Base-by-base conservation (phyloP, 2,329 filamentous ascomycete species). In the Incumbomyces lentus region DNA sequence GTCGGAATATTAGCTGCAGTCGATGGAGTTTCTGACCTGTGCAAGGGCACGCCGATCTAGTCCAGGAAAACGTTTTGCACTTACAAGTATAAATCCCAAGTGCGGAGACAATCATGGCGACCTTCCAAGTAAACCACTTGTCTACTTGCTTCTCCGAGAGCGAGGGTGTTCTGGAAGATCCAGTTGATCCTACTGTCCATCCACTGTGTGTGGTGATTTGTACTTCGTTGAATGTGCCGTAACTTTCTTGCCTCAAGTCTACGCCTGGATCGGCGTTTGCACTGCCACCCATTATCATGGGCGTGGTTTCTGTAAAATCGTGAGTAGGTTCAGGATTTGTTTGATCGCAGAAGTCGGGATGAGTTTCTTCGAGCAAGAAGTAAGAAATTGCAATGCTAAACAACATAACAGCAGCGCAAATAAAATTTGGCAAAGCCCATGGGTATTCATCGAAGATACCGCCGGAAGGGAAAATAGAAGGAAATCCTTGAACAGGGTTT, bases 341-440 rank as follows among this genome's bases (percentile, higher is more conserved):
- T 60, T 65, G 67, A 6, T 77, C 74, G 58, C 83, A 78, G 75
- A 86, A 82, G 55, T 88, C 84, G 6, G 89, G 87, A 61, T 95
- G 88, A 2, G 89, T 95, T 66, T 95, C 90, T 46, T 90, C 77
- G 4, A 96, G 75, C 32, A 90, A 75, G 37, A 93, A 68, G 60
- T 82, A 88, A n/a, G 86, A 86, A 46, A 85, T 72, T 38, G 88
- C 57, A 52, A 95, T 87, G 62, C 87, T 93, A 49, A 87, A 60
- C 30, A 90, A 64, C 54, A 95, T 78, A 50, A 95, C 69, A 18
- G 66, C 67, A 30, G 86, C 82, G 66, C 90, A 95, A 47, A 95
- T 74, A 16, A 95, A 65, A 63, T 95, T 95, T 26, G 90, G 90
- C 6, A 96, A 75, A 5, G 95, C 76, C 60, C 92, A 96, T 6